Base-by-base conservation (phyloP, 2,329 filamentous ascomycete genomes). In the Penicillium thymicola region DNA sequence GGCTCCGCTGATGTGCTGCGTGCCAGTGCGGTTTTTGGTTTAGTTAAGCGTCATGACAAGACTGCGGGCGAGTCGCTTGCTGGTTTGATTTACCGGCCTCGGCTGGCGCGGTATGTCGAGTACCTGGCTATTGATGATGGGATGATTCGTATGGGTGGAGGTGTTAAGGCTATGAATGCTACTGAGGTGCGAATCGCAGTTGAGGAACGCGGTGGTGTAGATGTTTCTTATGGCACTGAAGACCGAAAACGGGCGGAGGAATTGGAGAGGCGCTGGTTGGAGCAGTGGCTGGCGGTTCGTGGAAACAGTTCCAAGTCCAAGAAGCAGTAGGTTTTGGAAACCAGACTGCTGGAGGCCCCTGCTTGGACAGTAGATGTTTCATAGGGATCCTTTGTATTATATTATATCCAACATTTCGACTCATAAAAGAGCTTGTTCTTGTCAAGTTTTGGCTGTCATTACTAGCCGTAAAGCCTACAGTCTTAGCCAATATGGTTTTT, bases 91-190 rank as follows among this genome's bases (percentile, higher is more conserved):
- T 79, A 91, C 71, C 72, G 77, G 55, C 72, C 77, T 51, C 79
- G 80, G 60, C 76, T 91, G 41, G 64, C 66, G 49, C 75, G 76
- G 64, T 79, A 82, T 60, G 75, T 90, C 63, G 75, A 79, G 40
- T 90, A 89, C 68, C 70, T 97, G 59, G 80, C 81, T 44, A 75
- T 80, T 37, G 92, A 97, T 74, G 90, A 95, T 73, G 74, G 68
- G 60, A 76, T 93, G 70, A 81, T 97, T 46, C 67, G 80, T 18
- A 76, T 79, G 37, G 82, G 84, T 45, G 89, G 89, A 1, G 89
- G 87, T 0, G 80, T 83, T 5, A 62, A 69, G 3, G 81, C 75
- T 23, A 75, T 95, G 64, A 81, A 81, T 61, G 74, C 74, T 8
- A 82, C 83, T 38, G 90, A 95, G 77, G 75, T 92, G 21, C 75